Conservation (phyloP, 2,329 filamentous ascomycete species). For the Nakataea oryzae region DNA sequence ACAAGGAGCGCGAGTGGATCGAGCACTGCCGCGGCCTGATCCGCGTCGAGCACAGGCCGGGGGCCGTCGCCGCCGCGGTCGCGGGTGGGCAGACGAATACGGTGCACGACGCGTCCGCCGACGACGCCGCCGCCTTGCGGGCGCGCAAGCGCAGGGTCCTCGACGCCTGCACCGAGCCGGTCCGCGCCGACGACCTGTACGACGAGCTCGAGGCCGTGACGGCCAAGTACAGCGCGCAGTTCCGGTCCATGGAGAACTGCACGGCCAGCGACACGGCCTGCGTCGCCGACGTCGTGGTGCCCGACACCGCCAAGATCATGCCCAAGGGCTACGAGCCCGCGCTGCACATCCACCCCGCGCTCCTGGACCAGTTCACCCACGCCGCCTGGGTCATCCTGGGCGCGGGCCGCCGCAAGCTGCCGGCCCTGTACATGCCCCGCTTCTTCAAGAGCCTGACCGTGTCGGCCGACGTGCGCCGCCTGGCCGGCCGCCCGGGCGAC, state of each 20-base stretch:
- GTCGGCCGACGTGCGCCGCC: constrained; percentile 12
- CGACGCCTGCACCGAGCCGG: not conserved
- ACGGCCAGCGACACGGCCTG: constrained; percentile 12
- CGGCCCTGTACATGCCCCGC: constrained; percentile 24
- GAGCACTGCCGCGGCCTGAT: constrained; percentile 18
- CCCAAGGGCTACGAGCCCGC: constrained; percentile 30
- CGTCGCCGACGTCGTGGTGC: constrained; percentile 24
- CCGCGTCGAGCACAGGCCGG: constrained; percentile 3
- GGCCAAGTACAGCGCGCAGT: constrained; percentile 7
- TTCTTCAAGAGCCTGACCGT: constrained; percentile 21
- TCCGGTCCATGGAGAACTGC: constrained; percentile 11
- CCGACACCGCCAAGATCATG: constrained; percentile 33
- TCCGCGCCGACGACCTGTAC: constrained; percentile 5
- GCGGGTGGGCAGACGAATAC: not conserved
- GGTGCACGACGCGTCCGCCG: constrained; percentile 1
- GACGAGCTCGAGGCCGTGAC: constrained; percentile 8
- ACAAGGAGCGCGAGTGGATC: constrained; percentile 15
- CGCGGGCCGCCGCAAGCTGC: constrained; percentile 15
- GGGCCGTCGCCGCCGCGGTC: not conserved
- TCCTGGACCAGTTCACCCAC: constrained; percentile 25
- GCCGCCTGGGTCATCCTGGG: constrained; percentile 8
- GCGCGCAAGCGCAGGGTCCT: not conserved
- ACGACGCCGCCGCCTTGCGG: not conserved
- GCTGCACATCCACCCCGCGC: constrained; percentile 32
- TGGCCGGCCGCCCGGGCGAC: constrained; percentile 13